A percentile compares a stretch with the other conserved stretches of the same genome.
These are phyloP conservation scores for Telopea speciosissima DNA, from an alignment of 177 flowering plant species.

Conservation along the genomic window DNA sequence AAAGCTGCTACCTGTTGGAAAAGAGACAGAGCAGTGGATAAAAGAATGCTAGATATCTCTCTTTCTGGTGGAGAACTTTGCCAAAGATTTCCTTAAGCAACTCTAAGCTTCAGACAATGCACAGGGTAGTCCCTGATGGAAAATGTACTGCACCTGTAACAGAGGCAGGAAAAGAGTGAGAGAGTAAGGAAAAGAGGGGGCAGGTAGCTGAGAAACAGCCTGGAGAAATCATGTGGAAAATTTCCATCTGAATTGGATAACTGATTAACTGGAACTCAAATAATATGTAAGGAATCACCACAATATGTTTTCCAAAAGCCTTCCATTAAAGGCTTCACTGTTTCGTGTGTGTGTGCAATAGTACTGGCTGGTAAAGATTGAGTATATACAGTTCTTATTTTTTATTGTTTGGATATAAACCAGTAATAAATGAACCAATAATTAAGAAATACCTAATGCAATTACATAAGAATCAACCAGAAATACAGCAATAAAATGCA, in stretches of 20 bases:
- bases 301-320: no score
- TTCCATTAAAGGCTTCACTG: no score
- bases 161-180: neutral
- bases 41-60: slow-evolving; percentile 29
- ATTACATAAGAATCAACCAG: no score
- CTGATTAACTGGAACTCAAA: no score
- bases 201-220: neutral
- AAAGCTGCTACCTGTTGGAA: slow-evolving; percentile 53
- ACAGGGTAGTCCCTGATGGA: slow-evolving; percentile 46
- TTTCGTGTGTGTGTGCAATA: no score
- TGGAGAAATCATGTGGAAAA: neutral
- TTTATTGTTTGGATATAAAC: neutral
- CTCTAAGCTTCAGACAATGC: slow-evolving; percentile 51
- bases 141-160: slow-evolving; percentile 35
- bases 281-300: no score
- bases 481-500: no score
- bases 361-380: no score
- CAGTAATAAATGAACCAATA: no score
- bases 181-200: neutral
- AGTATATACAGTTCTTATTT: no score
- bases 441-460: no score
- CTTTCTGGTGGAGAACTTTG: slow-evolving; percentile 21
- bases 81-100: slow-evolving; percentile 56
- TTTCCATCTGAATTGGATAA: neutral
- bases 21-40: slow-evolving; percentile 46